phyloP scores from a whole-genome alignment of 225 moss, liverwort and hornwort species.

The Physcomitrellopsis africana region DNA sequence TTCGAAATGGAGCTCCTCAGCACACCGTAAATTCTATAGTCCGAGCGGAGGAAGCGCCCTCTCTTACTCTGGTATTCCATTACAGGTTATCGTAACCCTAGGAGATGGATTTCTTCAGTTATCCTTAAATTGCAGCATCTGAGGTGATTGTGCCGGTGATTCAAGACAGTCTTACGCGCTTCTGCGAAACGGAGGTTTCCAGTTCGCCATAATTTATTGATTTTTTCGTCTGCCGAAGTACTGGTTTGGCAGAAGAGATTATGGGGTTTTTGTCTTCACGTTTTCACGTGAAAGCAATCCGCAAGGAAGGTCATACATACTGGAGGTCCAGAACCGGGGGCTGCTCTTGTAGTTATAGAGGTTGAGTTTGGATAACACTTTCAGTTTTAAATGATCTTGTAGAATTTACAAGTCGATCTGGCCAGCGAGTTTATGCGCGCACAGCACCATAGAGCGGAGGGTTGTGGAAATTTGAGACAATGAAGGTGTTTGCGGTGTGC shows the following conservation, averaged over 20 bases:
- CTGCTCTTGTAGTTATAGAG: neutral
- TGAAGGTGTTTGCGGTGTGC: constrained; percentile 38
- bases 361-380: neutral
- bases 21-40: neutral
- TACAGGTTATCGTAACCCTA: no score
- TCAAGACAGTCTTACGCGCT: neutral
- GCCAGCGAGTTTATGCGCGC: neutral
- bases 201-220: no score
- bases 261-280: neutral
- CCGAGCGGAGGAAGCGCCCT: neutral
- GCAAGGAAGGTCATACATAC: neutral
- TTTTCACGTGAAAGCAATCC: constrained; percentile 4
- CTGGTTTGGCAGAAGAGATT: neutral
- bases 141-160: no score
- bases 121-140: no score
- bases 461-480: neutral
- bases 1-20: neutral
- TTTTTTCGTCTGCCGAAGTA: no score
- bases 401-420: neutral
- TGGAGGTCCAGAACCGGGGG: neutral
- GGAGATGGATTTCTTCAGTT: no score
- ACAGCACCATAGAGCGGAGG: neutral
- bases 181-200: neutral
- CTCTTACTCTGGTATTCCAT: no score
- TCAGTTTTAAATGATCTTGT: constrained; percentile 9